A percentile compares a stretch with the other conserved stretches of the same genome.
These are phyloP conservation scores for Hemerocallis citrina DNA, from an alignment of 106 monocot genomes.

Conservation along the genomic window DNA sequence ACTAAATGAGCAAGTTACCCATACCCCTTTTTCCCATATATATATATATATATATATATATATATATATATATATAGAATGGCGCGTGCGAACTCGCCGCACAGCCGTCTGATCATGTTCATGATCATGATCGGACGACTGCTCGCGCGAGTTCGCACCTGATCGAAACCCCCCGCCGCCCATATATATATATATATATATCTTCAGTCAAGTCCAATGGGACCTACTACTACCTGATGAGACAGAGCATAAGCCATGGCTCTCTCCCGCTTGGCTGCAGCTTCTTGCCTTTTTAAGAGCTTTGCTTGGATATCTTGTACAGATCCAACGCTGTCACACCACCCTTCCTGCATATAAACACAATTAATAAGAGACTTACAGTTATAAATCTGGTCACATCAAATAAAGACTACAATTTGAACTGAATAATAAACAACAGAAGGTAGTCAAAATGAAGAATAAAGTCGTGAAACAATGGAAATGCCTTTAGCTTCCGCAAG, in stretches of 20 bases:
- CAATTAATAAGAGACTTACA: background rate
- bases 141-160: too few relatives aligned
- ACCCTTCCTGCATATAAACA: constrained; percentile 63
- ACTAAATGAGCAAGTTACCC: too few relatives aligned
- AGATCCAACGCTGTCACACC: constrained; percentile 91
- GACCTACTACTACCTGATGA: constrained; percentile 97
- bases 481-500: background rate
- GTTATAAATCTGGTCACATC: constrained; percentile 2
- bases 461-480: background rate
- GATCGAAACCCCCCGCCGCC: too few relatives aligned
- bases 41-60: too few relatives aligned
- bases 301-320: constrained; percentile 86
- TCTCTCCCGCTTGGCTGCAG: constrained; percentile 89
- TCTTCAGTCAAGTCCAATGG: too few relatives aligned
- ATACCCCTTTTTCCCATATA: too few relatives aligned
- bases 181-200: too few relatives aligned
- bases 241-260: constrained; percentile 93
- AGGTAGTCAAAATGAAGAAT: background rate
- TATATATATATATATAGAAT: too few relatives aligned
- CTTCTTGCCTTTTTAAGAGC: constrained; percentile 79
- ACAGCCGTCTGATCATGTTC: too few relatives aligned
- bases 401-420: background rate
- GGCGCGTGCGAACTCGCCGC: too few relatives aligned
- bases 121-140: too few relatives aligned
- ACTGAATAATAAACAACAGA: too few relatives aligned